Conservation (phyloP, 139 green algal genomes). For the Tetraselmis striata region DNA sequence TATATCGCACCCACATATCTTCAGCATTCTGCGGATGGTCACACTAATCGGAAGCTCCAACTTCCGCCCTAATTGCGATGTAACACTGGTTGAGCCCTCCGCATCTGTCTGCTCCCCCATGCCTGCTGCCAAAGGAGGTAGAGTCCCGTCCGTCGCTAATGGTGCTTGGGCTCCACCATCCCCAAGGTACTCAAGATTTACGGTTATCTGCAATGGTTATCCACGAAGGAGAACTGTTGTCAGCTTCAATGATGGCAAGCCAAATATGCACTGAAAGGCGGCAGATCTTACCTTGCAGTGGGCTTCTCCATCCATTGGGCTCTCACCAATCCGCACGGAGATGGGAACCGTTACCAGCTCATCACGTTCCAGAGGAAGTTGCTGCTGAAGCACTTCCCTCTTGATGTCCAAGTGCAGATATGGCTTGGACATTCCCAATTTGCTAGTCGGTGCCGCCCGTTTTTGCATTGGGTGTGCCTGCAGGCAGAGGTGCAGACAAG, state of each 20-base stretch:
- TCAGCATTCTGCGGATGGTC: neutral
- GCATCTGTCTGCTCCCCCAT: neutral
- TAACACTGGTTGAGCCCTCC: neutral
- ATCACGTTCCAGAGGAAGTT: neutral
- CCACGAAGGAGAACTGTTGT: too few relatives aligned
- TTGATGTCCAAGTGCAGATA: neutral
- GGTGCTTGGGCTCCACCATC: too few relatives aligned
- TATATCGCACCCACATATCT: neutral
- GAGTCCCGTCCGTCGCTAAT: neutral
- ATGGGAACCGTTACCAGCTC: too few relatives aligned
- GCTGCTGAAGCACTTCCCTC: neutral
- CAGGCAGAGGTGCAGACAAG: neutral
- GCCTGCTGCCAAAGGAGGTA: neutral
- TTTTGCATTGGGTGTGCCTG: too few relatives aligned
- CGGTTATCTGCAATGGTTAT: neutral
- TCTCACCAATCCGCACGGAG: too few relatives aligned
- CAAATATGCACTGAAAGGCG: too few relatives aligned
- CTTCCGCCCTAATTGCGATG: neutral
- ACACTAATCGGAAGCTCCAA: neutral
- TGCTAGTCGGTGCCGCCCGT: neutral
- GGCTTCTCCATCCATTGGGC: too few relatives aligned
- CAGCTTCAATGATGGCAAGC: too few relatives aligned
- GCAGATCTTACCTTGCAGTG: too few relatives aligned
- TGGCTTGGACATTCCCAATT: neutral
- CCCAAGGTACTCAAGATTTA: neutral